Percentiles rank a stretch among this genome's conserved stretches.
Evolutionary conservation across 148 eudicot genomes (phyloP).

Genomic region (Rhododendron simsii): DNA sequence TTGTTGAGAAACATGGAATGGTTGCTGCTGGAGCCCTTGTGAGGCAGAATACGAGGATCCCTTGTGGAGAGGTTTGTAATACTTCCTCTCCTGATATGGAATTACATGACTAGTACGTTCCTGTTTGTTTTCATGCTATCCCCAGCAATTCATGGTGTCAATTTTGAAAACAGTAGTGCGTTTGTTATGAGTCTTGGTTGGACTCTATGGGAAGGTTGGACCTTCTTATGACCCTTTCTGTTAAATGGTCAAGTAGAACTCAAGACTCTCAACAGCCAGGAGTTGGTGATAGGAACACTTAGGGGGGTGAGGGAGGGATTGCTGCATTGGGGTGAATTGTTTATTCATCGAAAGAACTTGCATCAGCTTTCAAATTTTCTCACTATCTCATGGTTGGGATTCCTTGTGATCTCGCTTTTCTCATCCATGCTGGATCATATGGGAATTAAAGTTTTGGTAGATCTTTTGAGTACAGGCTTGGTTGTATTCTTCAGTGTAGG

Average conservation of each 20-base stretch:
- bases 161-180: neutral
- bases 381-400: neutral
- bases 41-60: constrained; percentile 57
- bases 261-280: neutral
- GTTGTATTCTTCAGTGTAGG: neutral
- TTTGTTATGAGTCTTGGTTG: neutral
- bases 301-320: neutral
- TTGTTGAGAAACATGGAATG: constrained; percentile 76
- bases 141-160: neutral
- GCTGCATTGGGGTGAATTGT: neutral
- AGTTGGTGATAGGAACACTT: neutral
- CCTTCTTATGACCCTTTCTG: neutral
- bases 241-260: neutral
- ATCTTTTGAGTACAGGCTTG: neutral
- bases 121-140: neutral
- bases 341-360: neutral
- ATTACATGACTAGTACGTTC: neutral
- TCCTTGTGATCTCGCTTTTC: neutral
- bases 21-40: constrained; percentile 90
- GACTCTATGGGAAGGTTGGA: neutral
- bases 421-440: neutral
- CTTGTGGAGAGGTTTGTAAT: constrained; percentile 43
- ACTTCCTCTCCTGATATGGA: neutral
- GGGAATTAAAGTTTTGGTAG: neutral
- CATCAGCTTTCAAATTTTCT: neutral